Percentiles rank a stretch among this genome's conserved stretches.
These are phyloP conservation scores for Wickerhamiella lipophila DNA, from an alignment of 805 yeast genomes.

Conservation along the genomic window DNA sequence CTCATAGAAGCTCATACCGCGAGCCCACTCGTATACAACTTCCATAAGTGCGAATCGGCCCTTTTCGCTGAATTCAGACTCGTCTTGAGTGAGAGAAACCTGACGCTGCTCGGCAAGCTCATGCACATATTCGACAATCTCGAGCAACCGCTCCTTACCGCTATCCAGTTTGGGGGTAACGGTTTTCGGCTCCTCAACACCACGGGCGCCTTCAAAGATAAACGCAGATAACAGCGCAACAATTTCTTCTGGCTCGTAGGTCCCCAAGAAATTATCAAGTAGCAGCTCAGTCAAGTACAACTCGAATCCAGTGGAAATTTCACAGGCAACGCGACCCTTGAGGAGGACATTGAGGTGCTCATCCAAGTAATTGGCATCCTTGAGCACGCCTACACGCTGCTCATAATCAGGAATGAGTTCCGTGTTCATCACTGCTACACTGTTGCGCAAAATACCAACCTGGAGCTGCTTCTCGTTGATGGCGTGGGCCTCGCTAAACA, in stretches of 20 bases:
- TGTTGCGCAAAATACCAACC: slow-evolving; percentile 22
- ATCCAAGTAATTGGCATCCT: slow-evolving; percentile 72
- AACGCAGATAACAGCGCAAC: slow-evolving; percentile 89
- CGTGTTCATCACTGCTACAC: slow-evolving; percentile 75
- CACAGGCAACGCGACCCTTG: slow-evolving; percentile 29
- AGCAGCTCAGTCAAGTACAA: slow-evolving; percentile 84
- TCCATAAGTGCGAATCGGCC: slow-evolving; percentile 83
- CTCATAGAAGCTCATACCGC: slow-evolving; percentile 82
- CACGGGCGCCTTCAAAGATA: slow-evolving; percentile 77
- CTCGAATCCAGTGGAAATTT: slow-evolving; percentile 68
- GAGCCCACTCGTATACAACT: slow-evolving; percentile 96
- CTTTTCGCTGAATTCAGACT: slow-evolving; percentile 67
- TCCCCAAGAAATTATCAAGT: slow-evolving; percentile 82
- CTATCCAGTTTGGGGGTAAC: slow-evolving; percentile 72
- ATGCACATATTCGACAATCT: slow-evolving; percentile 52
- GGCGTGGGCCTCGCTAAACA: slow-evolving; percentile 9
- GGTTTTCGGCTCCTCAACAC: slow-evolving; percentile 50
- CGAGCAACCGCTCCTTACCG: slow-evolving; percentile 46
- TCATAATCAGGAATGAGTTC: slow-evolving; percentile 89
- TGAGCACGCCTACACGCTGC: slow-evolving; percentile 68
- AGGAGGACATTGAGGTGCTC: slow-evolving; percentile 55
- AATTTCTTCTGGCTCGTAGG: slow-evolving; percentile 88
- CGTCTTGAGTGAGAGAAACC: slow-evolving; percentile 70
- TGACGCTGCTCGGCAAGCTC: slow-evolving; percentile 52
- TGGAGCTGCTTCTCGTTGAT: slow-evolving; percentile 7